Evolutionary conservation across 2,329 filamentous ascomycete species (phyloP), one percentile per base, ranked within the genome.

Genomic region (Penicillium sp.): DNA sequence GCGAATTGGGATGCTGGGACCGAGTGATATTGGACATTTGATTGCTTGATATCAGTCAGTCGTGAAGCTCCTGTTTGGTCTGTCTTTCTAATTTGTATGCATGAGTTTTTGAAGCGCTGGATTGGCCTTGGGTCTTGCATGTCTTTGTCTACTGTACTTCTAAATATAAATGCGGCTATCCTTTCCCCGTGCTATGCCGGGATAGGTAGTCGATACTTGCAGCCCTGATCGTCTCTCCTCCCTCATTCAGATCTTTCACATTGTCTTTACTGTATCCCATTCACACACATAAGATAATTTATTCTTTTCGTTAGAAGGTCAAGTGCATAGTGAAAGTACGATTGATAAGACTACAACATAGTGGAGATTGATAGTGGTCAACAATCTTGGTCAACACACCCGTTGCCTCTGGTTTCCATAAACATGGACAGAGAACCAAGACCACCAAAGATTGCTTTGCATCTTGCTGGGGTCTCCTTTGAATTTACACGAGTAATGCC

Each of bases 351-450:
- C 23, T 23, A n/a, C n/a, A n/a, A n/a, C n/a, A n/a, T n/a, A 23
- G 23, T 23, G 23, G 23, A 23, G 23, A 23, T 23, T 23, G 5
- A 23, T 3, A 3, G 23, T 23, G 23, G 3, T 23, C 23, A 23
- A 23, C 3, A 5, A 23, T 23, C 23, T 23, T 23, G 23, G 23
- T 23, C 23, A 23, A 5, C 5, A 23, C 23, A 23, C 23, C 5
- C 53, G 7, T 30, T 43, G 23, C 78, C 76, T 50, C 78, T 75
- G 7, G 79, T 67, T 46, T 77, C 71, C 72, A 84, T 79, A 59
- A 82, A 84, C 27, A 74, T 78, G 5, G 76, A 71, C 29, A 84
- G 62, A 3, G 78, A 77, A 8, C 68, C 69, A 1, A 58, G 76
- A 76, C 61, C 78, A 27, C 29, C 11, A 19, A 27, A 35, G 7